phyloP scores from a whole-genome alignment of 305 asterid genomes.

The Fraxinus dipetala region DNA sequence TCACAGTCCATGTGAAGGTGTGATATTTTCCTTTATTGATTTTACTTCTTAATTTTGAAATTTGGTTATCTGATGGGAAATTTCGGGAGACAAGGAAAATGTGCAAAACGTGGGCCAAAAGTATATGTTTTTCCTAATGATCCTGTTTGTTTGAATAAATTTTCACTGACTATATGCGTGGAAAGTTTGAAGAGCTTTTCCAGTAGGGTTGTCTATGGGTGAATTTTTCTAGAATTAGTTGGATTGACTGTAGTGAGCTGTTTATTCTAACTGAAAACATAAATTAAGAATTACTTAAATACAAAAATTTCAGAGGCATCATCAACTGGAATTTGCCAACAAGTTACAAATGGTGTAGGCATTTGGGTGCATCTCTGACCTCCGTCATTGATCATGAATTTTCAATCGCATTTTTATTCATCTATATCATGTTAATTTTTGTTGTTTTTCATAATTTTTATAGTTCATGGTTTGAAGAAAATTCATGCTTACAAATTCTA shows the following conservation, averaged over 20 bases:
- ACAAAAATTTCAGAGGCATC: not conserved
- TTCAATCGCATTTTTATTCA: not conserved
- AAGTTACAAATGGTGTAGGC: not conserved
- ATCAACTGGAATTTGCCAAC: not conserved
- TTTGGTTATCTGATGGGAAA: not conserved
- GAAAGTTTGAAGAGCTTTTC: not conserved
- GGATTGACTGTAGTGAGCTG: not conserved
- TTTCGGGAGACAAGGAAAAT: not conserved
- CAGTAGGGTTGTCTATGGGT: not conserved
- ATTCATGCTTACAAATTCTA: not conserved
- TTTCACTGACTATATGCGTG: not conserved
- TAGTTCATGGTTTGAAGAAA: not conserved
- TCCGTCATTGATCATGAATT: not conserved
- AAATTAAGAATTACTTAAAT: not conserved
- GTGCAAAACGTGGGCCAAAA: not conserved
- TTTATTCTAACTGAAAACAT: not conserved
- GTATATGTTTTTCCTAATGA: not conserved
- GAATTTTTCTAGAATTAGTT: not conserved
- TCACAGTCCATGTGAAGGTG: not conserved
- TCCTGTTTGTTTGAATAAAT: not conserved
- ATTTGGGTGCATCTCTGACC: not conserved
- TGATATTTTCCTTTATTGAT: not conserved
- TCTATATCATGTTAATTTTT: not conserved
- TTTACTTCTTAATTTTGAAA: not conserved
- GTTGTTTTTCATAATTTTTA: not conserved